Percentiles rank a stretch among this genome's conserved stretches.
phyloP scores from a whole-genome alignment of 23 red algal species.

The Agarophyton chilense region DNA sequence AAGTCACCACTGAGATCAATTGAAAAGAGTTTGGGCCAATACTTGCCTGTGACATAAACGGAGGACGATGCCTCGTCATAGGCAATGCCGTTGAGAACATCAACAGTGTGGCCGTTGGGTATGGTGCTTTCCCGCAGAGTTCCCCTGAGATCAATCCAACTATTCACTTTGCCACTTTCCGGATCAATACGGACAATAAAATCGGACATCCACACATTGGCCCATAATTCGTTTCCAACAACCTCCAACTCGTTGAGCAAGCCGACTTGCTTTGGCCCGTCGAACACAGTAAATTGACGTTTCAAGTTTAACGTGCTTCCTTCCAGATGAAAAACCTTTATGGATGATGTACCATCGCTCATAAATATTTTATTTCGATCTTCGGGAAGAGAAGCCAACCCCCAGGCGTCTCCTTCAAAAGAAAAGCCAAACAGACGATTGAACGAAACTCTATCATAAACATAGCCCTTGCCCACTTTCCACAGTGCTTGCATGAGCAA shows the following conservation, averaged over 20 bases:
- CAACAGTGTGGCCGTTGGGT: constrained; percentile 52
- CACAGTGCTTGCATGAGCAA: constrained; percentile 58
- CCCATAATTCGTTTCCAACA: constrained; percentile 81
- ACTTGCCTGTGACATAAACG: constrained; percentile 86
- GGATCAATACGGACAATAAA: constrained; percentile 79
- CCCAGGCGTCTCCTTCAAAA: constrained; percentile 77
- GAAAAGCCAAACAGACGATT: constrained; percentile 25
- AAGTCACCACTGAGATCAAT: constrained; percentile 45
- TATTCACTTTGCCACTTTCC: constrained; percentile 46
- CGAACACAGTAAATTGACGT: constrained; percentile 37
- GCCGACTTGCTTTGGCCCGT: constrained; percentile 56
- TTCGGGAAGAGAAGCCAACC: constrained; percentile 42
- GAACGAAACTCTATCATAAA: constrained; percentile 40
- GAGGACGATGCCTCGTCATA: constrained; percentile 43
- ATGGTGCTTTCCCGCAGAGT: constrained; percentile 34
- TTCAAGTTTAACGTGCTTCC: neutral
- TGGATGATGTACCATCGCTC: constrained; percentile 70
- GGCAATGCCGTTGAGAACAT: constrained; percentile 92
- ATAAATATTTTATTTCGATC: constrained; percentile 34
- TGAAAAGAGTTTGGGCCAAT: constrained; percentile 84
- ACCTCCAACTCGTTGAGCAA: constrained; percentile 81
- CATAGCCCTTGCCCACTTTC: constrained; percentile 56
- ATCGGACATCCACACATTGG: constrained; percentile 74
- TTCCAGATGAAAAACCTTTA: constrained; percentile 45
- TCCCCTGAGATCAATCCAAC: constrained; percentile 61